phyloP scores from a whole-genome alignment of 305 asterid species.

The Ruellia speciosa region DNA sequence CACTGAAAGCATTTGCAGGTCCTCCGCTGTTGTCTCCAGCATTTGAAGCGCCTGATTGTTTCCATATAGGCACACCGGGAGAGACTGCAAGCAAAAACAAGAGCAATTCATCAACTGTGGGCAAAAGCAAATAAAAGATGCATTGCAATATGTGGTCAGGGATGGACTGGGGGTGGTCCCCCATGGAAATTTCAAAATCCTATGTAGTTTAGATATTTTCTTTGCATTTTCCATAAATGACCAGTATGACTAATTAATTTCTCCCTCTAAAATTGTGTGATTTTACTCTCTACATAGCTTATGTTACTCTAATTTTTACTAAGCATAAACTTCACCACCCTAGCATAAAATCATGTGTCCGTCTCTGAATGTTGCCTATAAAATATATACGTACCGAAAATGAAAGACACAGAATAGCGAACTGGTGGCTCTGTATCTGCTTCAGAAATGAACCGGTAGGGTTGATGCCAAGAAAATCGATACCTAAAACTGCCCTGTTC shows the following conservation, averaged over 20 bases:
- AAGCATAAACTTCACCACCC: no score
- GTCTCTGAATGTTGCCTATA: neutral
- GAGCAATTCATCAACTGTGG: neutral
- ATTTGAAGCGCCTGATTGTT: constrained; percentile 12
- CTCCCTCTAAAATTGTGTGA: no score
- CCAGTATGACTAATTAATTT: no score
- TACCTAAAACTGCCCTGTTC: constrained; percentile 22
- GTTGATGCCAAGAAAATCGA: constrained; percentile 14
- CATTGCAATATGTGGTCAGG: neutral
- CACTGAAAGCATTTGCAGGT: neutral
- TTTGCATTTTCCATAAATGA: no score
- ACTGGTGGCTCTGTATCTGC: constrained; percentile 17
- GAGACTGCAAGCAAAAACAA: constrained; percentile 13
- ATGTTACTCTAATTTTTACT: no score
- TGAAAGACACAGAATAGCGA: constrained; percentile 25
- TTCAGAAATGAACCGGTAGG: constrained; percentile 6
- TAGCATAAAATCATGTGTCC: neutral
- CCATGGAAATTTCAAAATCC: no score
- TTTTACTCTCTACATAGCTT: no score
- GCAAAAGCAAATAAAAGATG: neutral
- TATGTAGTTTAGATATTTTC: no score
- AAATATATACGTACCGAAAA: constrained; percentile 17
- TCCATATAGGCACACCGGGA: constrained; percentile 12
- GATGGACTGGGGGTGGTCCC: no score
- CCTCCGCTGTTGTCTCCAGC: constrained; percentile 13